Evolutionary conservation across 2,329 filamentous ascomycete genomes (phyloP), one percentile per base, ranked within the genome.

Genomic region (Ascosphaera apis): DNA sequence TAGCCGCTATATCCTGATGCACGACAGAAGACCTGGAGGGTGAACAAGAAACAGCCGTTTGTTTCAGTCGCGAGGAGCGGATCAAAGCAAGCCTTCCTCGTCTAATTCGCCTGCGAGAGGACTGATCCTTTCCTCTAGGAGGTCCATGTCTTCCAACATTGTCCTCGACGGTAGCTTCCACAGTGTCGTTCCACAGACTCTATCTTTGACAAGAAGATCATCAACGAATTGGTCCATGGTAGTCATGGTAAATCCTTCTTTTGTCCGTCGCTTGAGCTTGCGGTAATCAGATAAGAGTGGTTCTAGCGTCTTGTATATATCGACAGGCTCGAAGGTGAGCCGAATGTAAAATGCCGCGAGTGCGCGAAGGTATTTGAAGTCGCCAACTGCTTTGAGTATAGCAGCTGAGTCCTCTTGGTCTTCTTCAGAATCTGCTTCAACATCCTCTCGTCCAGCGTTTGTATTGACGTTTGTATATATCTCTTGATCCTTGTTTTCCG

Each of bases 271-370:
- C 53, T 78, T 72, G 54, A 98, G 51, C 58, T 95, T 98, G 45
- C 88, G 64, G 43, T 69, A 67, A 51, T 98, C 88, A 41, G 71
- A 69, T 35, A 98, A 60, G 39, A 79, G 73, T 18, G 82, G 81
- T 60, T 98, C 88, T 31, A 98, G 61, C 12, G 70, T 69, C 39
- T 57, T 58, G 54, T 86, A 91, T 3, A 95, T 75, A 39, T 88
- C 76, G 46, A 76, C 76, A 4, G 82, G 72, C 44, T 75, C 68
- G 50, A 86, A 76, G 13, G 88, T 91, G 46, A 98, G 60, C 9
- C 88, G 66, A n/a, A 92, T 70, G 55, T 98, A 95, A 53, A 98
- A 95, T 1, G 76, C 76, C 0, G 84, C 86, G 43, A 98, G 62
- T 1, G 81, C 84, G 39, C 84, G 73, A 37, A 98, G 62, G 55